phyloP scores from a whole-genome alignment of 139 green algal species.

The Coccomyxa sp. region DNA sequence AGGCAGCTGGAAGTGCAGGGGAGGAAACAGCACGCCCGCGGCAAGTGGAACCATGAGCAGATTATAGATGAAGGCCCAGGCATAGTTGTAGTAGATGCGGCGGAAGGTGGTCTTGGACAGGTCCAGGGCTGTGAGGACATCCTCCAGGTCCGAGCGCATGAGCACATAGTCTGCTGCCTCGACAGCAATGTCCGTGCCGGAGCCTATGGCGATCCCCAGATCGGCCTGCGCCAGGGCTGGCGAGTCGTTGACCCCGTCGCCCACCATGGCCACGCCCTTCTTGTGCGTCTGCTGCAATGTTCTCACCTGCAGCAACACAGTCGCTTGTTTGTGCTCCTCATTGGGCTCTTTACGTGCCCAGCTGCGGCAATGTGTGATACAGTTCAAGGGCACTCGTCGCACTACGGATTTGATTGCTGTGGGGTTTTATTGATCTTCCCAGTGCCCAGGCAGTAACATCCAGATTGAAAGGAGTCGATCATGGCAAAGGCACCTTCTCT shows the following conservation, averaged over 20 bases:
- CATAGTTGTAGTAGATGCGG: constrained; percentile 89
- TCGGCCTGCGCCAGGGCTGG: constrained; percentile 92
- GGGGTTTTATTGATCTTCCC: too few species aligned
- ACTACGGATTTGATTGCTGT: too few species aligned
- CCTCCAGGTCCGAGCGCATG: constrained; percentile 84
- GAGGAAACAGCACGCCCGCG: constrained; percentile 65
- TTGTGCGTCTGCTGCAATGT: constrained; percentile 46
- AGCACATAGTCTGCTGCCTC: constrained; percentile 89
- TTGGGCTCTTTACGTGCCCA: too few species aligned
- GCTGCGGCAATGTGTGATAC: too few species aligned
- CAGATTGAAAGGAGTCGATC: too few species aligned
- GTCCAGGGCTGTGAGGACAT: constrained; percentile 87
- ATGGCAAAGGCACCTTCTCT: constrained; percentile 21
- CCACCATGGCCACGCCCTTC: constrained; percentile 91
- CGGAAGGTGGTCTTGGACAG: constrained; percentile 74
- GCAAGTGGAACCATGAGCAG: constrained; percentile 80
- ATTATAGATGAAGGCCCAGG: constrained; percentile 95
- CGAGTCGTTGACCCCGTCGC: constrained; percentile 97
- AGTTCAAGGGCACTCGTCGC: too few species aligned
- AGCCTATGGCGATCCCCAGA: constrained; percentile 91
- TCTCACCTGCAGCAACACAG: background rate
- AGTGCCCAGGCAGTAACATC: too few species aligned
- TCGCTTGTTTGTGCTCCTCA: too few species aligned
- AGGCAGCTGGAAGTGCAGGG: constrained; percentile 60
- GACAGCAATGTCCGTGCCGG: constrained; percentile 48